phyloP scores from a whole-genome alignment of 1,139 yeast species.

The Insectozyma bohioensis region DNA sequence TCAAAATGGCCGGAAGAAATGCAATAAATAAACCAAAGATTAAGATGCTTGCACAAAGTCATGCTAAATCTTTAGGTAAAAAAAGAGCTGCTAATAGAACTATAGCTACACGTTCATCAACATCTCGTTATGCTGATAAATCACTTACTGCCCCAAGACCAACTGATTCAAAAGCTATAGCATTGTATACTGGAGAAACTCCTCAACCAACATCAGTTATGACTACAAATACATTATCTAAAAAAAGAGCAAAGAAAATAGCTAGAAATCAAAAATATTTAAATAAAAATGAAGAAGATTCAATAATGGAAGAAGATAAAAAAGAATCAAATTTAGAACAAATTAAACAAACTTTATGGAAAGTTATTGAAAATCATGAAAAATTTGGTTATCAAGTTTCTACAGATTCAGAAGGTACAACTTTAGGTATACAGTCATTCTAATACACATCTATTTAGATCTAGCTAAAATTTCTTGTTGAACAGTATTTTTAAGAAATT shows the following conservation, averaged over 20 bases:
- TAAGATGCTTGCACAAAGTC: conserved; percentile 54
- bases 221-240: conserved; percentile 65
- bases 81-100: conserved; percentile 57
- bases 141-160: conserved; percentile 38
- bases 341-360: conserved; percentile 68
- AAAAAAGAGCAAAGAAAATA: conserved; percentile 78
- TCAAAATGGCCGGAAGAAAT: conserved; percentile 72
- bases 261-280: conserved; percentile 76
- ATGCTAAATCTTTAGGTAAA: conserved; percentile 52
- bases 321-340: conserved; percentile 41
- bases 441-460: conserved; percentile 17
- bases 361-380: conserved; percentile 56
- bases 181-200: conserved; percentile 53
- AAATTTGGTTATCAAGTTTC: conserved; percentile 39
- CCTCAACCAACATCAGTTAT: conserved; percentile 38
- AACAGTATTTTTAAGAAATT: conserved; percentile 63
- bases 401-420: conserved; percentile 71
- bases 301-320: conserved; percentile 51
- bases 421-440: conserved; percentile 71
- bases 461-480: conserved; percentile 18
- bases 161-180: conserved; percentile 60
- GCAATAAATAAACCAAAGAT: conserved; percentile 78
- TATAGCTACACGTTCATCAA: conserved; percentile 47
- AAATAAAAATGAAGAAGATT: conserved; percentile 44
- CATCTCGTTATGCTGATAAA: conserved; percentile 39